phyloP scores from a whole-genome alignment of 2,329 filamentous ascomycete genomes.

The Curvularia verruculosa region DNA sequence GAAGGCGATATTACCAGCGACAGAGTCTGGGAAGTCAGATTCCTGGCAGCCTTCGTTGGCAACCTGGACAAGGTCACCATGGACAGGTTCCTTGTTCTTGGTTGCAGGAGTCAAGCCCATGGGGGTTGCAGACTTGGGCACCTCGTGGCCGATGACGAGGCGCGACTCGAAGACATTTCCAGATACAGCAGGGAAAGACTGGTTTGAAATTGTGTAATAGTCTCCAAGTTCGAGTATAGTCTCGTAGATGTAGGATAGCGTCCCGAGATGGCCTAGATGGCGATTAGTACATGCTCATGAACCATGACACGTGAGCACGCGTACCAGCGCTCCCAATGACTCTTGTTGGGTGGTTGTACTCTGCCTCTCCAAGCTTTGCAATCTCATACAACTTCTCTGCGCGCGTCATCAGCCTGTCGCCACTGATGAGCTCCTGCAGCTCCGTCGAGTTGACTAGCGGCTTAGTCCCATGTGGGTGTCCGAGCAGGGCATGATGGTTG shows the following conservation, averaged over 20 bases:
- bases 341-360: slow-evolving; percentile 53
- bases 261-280: slow-evolving; percentile 41
- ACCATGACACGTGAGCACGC: slow-evolving; percentile 22
- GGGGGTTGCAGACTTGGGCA: slow-evolving; percentile 43
- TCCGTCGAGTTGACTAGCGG: slow-evolving; percentile 44
- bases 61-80: slow-evolving; percentile 44
- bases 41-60: slow-evolving; percentile 43
- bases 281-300: slow-evolving; percentile 15
- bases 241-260: slow-evolving; percentile 49
- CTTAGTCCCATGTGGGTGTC: slow-evolving; percentile 32
- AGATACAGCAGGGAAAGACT: slow-evolving; percentile 46
- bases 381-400: slow-evolving; percentile 50
- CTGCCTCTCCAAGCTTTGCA: slow-evolving; percentile 51
- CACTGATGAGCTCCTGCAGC: slow-evolving; percentile 46
- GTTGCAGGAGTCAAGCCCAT: slow-evolving; percentile 48
- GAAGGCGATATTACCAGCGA: slow-evolving; percentile 71
- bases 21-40: slow-evolving; percentile 65
- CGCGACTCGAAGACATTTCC: slow-evolving; percentile 47
- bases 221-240: slow-evolving; percentile 46
- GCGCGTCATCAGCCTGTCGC: slow-evolving; percentile 39
- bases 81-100: slow-evolving; percentile 46
- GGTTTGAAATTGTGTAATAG: slow-evolving; percentile 50
- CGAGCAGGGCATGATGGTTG: slow-evolving; percentile 31
- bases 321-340: slow-evolving; percentile 47
- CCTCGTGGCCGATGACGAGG: slow-evolving; percentile 42